Evolutionary conservation across 768 basidiomycete species (phyloP), one percentile per base, ranked within the genome.

Genomic region (Candolleomyces eurysporus): DNA sequence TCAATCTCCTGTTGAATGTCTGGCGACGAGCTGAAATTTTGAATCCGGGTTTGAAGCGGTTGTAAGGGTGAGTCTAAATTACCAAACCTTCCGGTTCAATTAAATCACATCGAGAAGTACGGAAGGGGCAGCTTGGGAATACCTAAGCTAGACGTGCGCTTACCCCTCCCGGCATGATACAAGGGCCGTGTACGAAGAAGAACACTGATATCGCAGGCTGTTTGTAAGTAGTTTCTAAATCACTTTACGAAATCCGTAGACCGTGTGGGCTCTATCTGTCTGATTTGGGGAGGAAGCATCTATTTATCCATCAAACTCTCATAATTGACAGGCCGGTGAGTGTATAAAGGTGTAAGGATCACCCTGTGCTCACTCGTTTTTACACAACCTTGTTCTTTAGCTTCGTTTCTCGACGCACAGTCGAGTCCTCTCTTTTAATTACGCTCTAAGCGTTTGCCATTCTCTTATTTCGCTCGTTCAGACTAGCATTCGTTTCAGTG

Each of bases 401-500:
- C 40, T 56, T 56, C 21, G 19, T 43, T 22, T 36, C 36, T 22
- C 39, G 54, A 56, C 54, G 7, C 7, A 17, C 36, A 16, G 54
- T 42, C 52, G 9, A 22, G 14, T 56, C 40, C 54, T 53, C 52
- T 42, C 36, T 19, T 64, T n/a, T 55, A 19, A 49, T 61, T 49
- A 51, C 55, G 61, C 46, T 58, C 43, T 53, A 48, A 32, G 43
- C 64, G 51, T 42, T 59, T 50, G 17, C 57, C 60, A 22, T 31
- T 58, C 51, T 14, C 26, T 48, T 55, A 50, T 19, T 21, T 57
- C 36, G 39, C 30, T 48, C 17, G n/a, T 43, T 53, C 52, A 49
- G 14, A 55, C 19, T 13, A 56, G 11, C 51, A 13, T 40, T 48
- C 39, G 21, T 17, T 43, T 52, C 42, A 39, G n/a, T n/a, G 13